Conservation (phyloP, 352 stramenopile genomes). For the Pythium inflatum region DNA sequence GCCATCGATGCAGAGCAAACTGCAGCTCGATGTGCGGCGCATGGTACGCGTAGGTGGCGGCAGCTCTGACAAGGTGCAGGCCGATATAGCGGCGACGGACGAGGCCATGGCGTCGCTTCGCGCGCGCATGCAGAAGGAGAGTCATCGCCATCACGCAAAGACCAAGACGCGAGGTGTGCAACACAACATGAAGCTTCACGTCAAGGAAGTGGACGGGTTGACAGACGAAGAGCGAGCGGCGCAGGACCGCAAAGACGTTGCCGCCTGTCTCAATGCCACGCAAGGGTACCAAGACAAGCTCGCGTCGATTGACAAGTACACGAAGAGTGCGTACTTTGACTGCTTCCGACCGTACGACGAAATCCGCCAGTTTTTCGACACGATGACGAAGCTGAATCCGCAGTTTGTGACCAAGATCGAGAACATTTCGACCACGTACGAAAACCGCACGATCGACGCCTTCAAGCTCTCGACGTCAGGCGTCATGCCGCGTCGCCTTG, state of each 20-base stretch:
- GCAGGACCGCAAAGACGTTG: constrained; percentile 51
- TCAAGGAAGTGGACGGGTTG: constrained; percentile 24
- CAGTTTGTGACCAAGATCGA: constrained; percentile 57
- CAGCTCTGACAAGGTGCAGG: constrained; percentile 1
- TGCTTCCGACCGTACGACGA: constrained; percentile 71
- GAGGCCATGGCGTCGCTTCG: constrained; percentile 22
- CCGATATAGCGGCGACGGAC: constrained; percentile 27
- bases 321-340: constrained; percentile 65
- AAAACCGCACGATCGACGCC: constrained; percentile 56
- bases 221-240: constrained; percentile 37
- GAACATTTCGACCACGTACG: constrained; percentile 55
- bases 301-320: constrained; percentile 32
- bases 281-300: constrained; percentile 52
- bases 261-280: constrained; percentile 49
- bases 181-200: constrained; percentile 22
- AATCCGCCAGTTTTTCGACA: constrained; percentile 66
- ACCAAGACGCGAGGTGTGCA: constrained; percentile 6
- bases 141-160: background rate
- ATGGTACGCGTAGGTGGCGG: background rate
- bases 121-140: background rate
- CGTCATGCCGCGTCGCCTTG: background rate
- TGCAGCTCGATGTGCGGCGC: constrained; percentile 30
- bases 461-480: constrained; percentile 61
- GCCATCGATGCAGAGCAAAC: constrained; percentile 15
- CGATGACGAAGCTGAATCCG: constrained; percentile 45